Evolutionary conservation across 2,329 filamentous ascomycete species (phyloP).

Genomic region (Colletotrichum sp.): DNA sequence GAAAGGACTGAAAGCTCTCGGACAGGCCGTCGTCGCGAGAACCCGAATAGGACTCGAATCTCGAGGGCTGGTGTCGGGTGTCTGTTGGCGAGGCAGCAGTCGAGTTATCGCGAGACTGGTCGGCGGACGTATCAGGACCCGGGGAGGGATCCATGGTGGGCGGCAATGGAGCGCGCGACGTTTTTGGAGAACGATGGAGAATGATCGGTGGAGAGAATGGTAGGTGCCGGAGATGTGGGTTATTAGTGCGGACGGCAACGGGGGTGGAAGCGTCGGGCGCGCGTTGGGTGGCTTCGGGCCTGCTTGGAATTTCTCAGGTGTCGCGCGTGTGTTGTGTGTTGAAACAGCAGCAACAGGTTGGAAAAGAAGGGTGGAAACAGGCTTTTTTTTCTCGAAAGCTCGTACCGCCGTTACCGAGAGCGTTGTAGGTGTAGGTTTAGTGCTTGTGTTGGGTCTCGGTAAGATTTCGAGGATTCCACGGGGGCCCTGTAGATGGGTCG

Average conservation of each 20-base stretch:
- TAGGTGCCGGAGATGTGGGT: slow-evolving; percentile 14
- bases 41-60: slow-evolving; percentile 36
- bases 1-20: slow-evolving; percentile 63
- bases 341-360: background rate
- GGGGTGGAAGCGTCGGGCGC: background rate
- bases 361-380: background rate
- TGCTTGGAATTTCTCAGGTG: background rate
- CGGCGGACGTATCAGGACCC: slow-evolving; percentile 38
- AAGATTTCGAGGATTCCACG: background rate
- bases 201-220: slow-evolving; percentile 8
- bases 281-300: background rate
- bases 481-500: background rate
- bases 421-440: background rate
- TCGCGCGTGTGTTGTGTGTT: background rate
- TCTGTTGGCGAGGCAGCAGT: slow-evolving; percentile 54
- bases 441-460: background rate
- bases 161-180: slow-evolving; percentile 5
- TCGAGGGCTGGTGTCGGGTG: slow-evolving; percentile 44
- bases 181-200: slow-evolving; percentile 1
- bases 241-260: slow-evolving; percentile 4
- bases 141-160: slow-evolving; percentile 49
- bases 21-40: slow-evolving; percentile 49
- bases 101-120: slow-evolving; percentile 40
- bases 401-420: background rate
- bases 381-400: background rate